These are phyloP conservation scores for Aspergillus puulaauensis DNA, from an alignment of 2,329 filamentous ascomycete species.

Conservation along the genomic window DNA sequence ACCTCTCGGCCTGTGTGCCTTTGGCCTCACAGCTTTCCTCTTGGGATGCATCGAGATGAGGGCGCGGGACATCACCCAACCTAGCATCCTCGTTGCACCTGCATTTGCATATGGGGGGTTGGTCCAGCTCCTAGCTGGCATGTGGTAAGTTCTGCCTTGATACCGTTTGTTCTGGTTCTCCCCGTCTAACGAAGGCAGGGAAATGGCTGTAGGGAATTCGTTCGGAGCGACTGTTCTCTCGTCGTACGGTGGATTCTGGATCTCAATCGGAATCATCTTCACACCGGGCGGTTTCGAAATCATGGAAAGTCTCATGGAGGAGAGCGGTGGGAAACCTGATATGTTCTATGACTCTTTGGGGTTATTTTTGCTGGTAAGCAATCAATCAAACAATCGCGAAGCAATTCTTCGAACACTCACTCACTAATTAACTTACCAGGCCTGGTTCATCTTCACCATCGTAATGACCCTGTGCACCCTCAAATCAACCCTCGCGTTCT, in stretches of 20 bases:
- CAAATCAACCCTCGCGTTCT: slow-evolving; percentile 73
- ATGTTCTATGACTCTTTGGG: slow-evolving; percentile 60
- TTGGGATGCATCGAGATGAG: slow-evolving; percentile 70
- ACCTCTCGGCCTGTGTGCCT: slow-evolving; percentile 69
- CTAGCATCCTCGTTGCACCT: slow-evolving; percentile 65
- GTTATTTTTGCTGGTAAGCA: slow-evolving; percentile 61
- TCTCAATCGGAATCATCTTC: slow-evolving; percentile 67
- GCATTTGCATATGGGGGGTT: slow-evolving; percentile 72
- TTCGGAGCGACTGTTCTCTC: slow-evolving; percentile 75
- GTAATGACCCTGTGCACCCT: slow-evolving; percentile 69
- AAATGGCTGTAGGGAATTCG: slow-evolving; percentile 76
- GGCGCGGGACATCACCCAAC: slow-evolving; percentile 55
- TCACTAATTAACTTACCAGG: slow-evolving; percentile 26
- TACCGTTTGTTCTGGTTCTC: no score
- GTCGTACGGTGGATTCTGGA: slow-evolving; percentile 79
- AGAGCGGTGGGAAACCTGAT: slow-evolving; percentile 34
- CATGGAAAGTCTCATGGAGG: slow-evolving; percentile 43
- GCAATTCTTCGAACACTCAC: no score
- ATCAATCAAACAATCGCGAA: no score
- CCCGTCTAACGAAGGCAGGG: slow-evolving; percentile 49
- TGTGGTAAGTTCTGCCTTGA: slow-evolving; percentile 60
- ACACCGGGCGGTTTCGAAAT: slow-evolving; percentile 65
- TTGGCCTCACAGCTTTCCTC: slow-evolving; percentile 75
- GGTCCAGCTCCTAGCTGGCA: slow-evolving; percentile 73
- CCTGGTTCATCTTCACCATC: slow-evolving; percentile 81